Conservation (phyloP, 257 asterid genomes). For the Prunella vulgaris region DNA sequence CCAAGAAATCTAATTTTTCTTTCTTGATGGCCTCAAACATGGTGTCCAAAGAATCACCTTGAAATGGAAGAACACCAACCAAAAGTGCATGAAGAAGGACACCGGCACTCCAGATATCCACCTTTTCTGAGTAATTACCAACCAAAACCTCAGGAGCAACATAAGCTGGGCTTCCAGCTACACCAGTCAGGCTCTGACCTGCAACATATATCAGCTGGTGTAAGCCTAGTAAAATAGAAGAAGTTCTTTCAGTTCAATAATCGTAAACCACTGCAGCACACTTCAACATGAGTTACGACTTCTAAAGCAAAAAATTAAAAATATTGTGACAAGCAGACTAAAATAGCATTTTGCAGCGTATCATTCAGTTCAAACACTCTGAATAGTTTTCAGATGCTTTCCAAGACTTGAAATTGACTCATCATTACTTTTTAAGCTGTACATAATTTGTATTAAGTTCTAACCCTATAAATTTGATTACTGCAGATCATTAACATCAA, state of each 20-base stretch:
- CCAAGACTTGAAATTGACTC: not conserved
- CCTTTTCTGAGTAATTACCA: slow-evolving; percentile 82
- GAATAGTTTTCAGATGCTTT: not conserved
- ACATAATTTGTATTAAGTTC: not conserved
- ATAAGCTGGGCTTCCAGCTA: slow-evolving; percentile 91
- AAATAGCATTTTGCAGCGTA: not conserved
- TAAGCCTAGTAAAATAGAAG: not conserved
- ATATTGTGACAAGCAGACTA: not conserved
- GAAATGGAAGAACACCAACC: slow-evolving; percentile 76
- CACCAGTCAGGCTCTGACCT: slow-evolving; percentile 76
- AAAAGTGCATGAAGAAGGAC: slow-evolving; percentile 83
- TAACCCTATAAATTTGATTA: not conserved
- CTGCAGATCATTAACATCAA: not conserved
- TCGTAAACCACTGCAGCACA: not conserved
- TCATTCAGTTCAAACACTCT: slow-evolving; percentile 1
- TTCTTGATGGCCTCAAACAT: slow-evolving; percentile 78
- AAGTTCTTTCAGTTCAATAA: not conserved
- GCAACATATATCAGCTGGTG: slow-evolving; percentile 16
- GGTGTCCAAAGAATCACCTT: slow-evolving; percentile 64
- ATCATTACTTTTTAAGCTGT: not conserved
- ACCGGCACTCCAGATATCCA: slow-evolving; percentile 92
- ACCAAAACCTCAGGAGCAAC: slow-evolving; percentile 83
- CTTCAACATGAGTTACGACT: not conserved
- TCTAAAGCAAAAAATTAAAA: not conserved
- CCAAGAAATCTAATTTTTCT: slow-evolving; percentile 50